These are phyloP conservation scores for Blastomyces percursus DNA, from an alignment of 2,329 filamentous ascomycete species.

Conservation along the genomic window DNA sequence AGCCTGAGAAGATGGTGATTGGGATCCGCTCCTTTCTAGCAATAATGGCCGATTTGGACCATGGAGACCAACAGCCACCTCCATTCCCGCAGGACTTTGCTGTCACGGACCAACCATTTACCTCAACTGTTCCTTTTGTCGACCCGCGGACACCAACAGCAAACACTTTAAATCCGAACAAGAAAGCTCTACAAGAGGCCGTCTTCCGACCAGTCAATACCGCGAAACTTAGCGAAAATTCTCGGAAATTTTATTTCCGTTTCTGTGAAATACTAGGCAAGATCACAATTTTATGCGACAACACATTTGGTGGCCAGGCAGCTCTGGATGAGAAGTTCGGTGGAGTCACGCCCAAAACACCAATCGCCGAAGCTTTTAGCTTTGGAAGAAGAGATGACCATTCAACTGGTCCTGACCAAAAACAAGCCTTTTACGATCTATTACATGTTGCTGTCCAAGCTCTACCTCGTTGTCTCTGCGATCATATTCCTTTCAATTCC, in stretches of 20 bases:
- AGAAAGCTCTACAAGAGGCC: conserved; percentile 26
- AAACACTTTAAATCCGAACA: conserved; percentile 33
- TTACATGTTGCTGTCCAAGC: conserved; percentile 93
- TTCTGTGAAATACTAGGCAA: conserved; percentile 95
- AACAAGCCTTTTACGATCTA: conserved; percentile 90
- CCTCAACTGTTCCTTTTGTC: conserved; percentile 7
- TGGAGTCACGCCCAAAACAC: conserved; percentile 79
- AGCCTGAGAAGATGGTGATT: conserved; percentile 95
- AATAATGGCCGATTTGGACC: conserved; percentile 87
- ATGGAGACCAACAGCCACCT: conserved; percentile 62
- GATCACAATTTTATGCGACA: conserved; percentile 92
- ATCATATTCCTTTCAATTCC: conserved; percentile 83
- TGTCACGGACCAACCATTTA: conserved; percentile 16
- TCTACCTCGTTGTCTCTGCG: conserved; percentile 81
- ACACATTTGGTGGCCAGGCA: conserved; percentile 92
- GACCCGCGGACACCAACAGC: background rate
- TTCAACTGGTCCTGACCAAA: conserved; percentile 62
- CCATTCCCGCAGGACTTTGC: conserved; percentile 64
- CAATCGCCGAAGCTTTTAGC: conserved; percentile 86
- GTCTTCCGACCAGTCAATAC: conserved; percentile 45
- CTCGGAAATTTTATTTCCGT: conserved; percentile 73
- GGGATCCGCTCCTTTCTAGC: conserved; percentile 88
- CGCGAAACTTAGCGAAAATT: conserved; percentile 57
- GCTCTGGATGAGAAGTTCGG: conserved; percentile 91
- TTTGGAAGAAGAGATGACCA: conserved; percentile 77